Evolutionary conservation across 2,329 filamentous ascomycete species (phyloP).

Genomic region (Fusarium sp.): DNA sequence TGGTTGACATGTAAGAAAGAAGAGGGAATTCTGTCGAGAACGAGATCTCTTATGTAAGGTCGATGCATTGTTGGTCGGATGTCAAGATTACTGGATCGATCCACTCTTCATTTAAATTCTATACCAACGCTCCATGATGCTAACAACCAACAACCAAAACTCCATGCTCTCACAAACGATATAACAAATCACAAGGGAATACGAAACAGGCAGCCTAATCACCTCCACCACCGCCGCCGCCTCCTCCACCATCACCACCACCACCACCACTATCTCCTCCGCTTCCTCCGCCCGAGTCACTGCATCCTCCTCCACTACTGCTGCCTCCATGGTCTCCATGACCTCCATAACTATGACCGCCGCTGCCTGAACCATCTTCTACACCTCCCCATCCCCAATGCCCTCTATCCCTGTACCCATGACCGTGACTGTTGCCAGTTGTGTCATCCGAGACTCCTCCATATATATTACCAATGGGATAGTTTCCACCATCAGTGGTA

Average conservation of each 20-base stretch:
- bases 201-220: background rate
- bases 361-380: background rate
- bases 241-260: background rate
- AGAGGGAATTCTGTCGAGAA: background rate
- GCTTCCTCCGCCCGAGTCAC: background rate
- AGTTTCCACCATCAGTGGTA: background rate
- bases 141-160: background rate
- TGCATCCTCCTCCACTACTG: background rate
- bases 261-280: background rate
- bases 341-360: background rate
- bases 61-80: background rate
- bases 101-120: background rate
- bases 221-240: background rate
- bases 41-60: background rate
- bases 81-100: background rate
- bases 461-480: background rate
- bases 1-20: background rate
- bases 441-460: background rate
- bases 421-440: background rate
- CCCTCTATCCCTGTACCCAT: background rate
- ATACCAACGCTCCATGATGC: background rate
- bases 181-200: too few species aligned
- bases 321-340: background rate
- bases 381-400: conserved; percentile 5
- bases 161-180: background rate